These are phyloP conservation scores for Cantharellus anzutake DNA, from an alignment of 768 basidiomycete species.

Conservation along the genomic window DNA sequence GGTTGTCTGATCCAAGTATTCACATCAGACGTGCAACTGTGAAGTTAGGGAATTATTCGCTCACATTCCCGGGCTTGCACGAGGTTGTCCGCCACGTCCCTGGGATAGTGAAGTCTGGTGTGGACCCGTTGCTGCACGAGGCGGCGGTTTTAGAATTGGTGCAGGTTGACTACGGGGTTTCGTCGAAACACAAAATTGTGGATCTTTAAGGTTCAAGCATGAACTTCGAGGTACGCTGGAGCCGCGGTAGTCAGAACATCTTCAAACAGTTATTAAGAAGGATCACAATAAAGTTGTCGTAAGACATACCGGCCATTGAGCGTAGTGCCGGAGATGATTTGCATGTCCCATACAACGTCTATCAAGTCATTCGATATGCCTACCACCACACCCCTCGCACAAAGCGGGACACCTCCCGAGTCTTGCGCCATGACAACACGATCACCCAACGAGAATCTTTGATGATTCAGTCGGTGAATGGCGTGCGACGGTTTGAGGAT, in stretches of 20 bases:
- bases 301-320: constrained; percentile 52
- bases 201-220: constrained; percentile 73
- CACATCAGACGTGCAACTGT: background rate
- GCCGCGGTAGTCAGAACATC: constrained; percentile 86
- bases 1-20: background rate
- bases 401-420: constrained; percentile 77
- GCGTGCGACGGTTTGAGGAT: constrained; percentile 87
- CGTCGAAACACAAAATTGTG: constrained; percentile 35
- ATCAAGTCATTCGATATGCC: constrained; percentile 72
- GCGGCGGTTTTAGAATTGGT: background rate
- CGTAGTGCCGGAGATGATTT: constrained; percentile 85
- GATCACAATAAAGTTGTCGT: constrained; percentile 1
- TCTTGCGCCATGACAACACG: constrained; percentile 94
- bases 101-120: background rate
- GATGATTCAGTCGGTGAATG: constrained; percentile 74
- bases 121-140: background rate
- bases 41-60: background rate
- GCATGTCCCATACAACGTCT: constrained; percentile 91
- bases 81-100: background rate
- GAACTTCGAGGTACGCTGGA: constrained; percentile 72
- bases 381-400: constrained; percentile 84
- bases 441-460: constrained; percentile 75
- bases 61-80: background rate
- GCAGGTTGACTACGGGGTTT: background rate
- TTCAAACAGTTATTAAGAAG: constrained; percentile 15